Percentiles rank a stretch among this genome's conserved stretches.
These are phyloP conservation scores for Phoma herbarum DNA, from an alignment of 2,329 filamentous ascomycete species.

Conservation along the genomic window DNA sequence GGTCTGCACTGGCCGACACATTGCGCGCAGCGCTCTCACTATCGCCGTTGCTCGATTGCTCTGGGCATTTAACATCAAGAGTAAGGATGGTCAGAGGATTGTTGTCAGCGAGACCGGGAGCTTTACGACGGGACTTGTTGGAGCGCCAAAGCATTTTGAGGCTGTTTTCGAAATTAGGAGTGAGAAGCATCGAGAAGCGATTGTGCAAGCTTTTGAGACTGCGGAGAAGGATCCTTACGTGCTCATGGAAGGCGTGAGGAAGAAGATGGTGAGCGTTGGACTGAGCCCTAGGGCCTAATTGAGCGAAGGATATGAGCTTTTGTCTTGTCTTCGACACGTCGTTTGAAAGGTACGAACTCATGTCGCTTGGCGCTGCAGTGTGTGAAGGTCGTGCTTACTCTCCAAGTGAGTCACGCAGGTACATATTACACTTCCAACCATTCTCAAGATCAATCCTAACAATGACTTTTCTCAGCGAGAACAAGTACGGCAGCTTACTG, in stretches of 20 bases:
- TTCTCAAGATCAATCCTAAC: not conserved
- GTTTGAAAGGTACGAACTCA: not conserved
- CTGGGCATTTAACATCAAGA: slow-evolving; percentile 59
- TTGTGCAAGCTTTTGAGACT: slow-evolving; percentile 31
- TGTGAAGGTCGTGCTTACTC: slow-evolving; percentile 2
- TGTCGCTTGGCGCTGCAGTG: not conserved
- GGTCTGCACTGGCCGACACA: slow-evolving; percentile 28
- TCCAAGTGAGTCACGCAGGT: not conserved
- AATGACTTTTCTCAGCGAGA: not conserved
- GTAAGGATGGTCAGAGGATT: not conserved
- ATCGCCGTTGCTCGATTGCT: slow-evolving; percentile 62
- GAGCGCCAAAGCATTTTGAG: slow-evolving; percentile 36
- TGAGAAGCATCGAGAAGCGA: slow-evolving; percentile 22
- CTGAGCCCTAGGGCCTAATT: slow-evolving; percentile 15
- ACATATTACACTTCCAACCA: not conserved
- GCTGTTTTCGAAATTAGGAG: slow-evolving; percentile 38
- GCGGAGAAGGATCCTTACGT: slow-evolving; percentile 18
- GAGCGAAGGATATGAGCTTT: too few species aligned
- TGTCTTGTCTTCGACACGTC: too few species aligned
- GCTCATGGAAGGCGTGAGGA: slow-evolving; percentile 18
- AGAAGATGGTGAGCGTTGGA: slow-evolving; percentile 29
- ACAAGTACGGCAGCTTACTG: not conserved
- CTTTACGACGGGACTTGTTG: slow-evolving; percentile 34
- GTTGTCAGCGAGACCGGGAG: not conserved
- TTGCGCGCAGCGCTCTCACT: slow-evolving; percentile 50